Base-by-base conservation (phyloP, 1,284 basidiomycete genomes). In the Fomitopsis pinicola region DNA sequence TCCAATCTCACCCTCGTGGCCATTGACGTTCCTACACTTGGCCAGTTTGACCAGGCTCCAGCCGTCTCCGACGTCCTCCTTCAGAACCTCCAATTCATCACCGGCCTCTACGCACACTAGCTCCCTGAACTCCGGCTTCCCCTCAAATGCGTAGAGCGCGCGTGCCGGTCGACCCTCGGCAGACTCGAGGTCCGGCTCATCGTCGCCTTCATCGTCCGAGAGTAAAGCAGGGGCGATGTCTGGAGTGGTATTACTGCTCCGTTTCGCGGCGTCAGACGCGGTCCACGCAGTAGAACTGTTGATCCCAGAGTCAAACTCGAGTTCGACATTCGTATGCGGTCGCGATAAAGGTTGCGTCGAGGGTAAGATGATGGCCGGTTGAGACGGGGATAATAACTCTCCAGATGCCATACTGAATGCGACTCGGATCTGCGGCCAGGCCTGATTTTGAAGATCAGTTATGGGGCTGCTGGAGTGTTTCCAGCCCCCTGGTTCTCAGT, bases 251-350 rank as follows among this genome's bases (percentile, higher is more conserved):
- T 66, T 58, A 35, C 62, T 66, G 38, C 63, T 65, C 22, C 73
- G 76, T 9, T 75, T 74, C 62, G 81, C 79, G 58, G 81, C 78
- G 9, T 85, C 76, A 62, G 84, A 82, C 60, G 83, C 86, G 15
- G 87, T 87, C 89, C 89, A 92, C 6, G 87, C 89, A 2, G 80
- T 74, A 1, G 90, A 92, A 4, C 87, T 81, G 72, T 92, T 90
- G 71, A 92, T 79, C 2, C 90, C 89, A 5, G 85, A 83, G 71
- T 91, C 90, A 67, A 91, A 91, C 59, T 85, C 84, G 38, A 61
- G 55, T 10, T 62, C 60, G 1, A 44, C 42, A n/a, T 60, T 55
- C n/a, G 63, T 64, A 44, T 60, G 61, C 15, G 63, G 66, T 15
- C 62, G 63, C 19, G 68, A 66, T 9, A 65, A 59, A 9, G 54